phyloP scores from a whole-genome alignment of 805 yeast species.

The Wickerhamomyces queroliae region DNA sequence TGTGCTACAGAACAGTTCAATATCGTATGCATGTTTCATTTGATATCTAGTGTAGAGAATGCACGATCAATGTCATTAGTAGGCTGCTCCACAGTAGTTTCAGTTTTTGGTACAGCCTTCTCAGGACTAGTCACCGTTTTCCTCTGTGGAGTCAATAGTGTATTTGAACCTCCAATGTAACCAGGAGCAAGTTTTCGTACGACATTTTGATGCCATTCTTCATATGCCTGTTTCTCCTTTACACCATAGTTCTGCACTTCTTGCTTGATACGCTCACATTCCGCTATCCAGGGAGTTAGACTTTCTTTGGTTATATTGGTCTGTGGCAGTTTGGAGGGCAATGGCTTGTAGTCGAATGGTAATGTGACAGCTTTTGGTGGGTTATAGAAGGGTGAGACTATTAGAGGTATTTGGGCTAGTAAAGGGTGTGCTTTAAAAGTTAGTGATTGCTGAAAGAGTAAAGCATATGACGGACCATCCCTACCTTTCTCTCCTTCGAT shows the following conservation, averaged over 20 bases:
- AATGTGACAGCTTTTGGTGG: slow-evolving; percentile 53
- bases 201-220: slow-evolving; percentile 27
- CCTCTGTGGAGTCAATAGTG: slow-evolving; percentile 16
- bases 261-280: slow-evolving; percentile 24
- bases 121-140: background rate
- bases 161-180: slow-evolving; percentile 24
- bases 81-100: background rate
- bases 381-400: slow-evolving; percentile 43
- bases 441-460: background rate
- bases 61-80: slow-evolving; percentile 19
- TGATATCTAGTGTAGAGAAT: slow-evolving; percentile 9
- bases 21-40: too few species aligned
- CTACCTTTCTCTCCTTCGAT: background rate
- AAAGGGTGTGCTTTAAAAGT: slow-evolving; percentile 37
- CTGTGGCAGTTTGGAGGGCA: slow-evolving; percentile 29
- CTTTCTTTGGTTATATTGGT: slow-evolving; percentile 24
- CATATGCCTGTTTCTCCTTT: slow-evolving; percentile 18
- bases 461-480: background rate
- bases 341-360: slow-evolving; percentile 38
- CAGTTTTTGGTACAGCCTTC: background rate
- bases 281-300: slow-evolving; percentile 25
- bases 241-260: slow-evolving; percentile 21
- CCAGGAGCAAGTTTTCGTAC: slow-evolving; percentile 36
- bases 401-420: slow-evolving; percentile 48
- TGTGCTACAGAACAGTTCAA: too few species aligned